Base-by-base conservation (phyloP, 2,329 filamentous ascomycete genomes). In the Eutypella sp. region DNA sequence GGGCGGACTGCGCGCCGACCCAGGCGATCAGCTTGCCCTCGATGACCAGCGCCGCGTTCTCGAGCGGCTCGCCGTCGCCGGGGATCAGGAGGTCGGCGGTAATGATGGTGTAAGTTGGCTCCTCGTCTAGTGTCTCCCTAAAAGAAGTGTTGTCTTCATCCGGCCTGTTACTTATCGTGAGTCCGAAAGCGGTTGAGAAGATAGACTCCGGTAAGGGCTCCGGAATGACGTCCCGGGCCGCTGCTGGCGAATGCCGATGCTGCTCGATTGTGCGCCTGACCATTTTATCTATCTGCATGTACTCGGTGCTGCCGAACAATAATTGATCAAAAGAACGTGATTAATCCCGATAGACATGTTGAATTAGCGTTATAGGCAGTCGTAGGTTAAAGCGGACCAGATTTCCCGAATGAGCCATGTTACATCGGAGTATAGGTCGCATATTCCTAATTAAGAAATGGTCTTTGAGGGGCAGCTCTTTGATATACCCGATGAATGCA, bases 1-100 rank as follows among this genome's bases (percentile, higher is more conserved):
- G 34, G 13, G 54, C 40, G 31, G 52, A 41, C 20, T 60, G 52
- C 2, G 58, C 29, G 40, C 68, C 67, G 34, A 69, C 57, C 67
- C 67, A 71, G 29, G 57, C 62, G 47, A 70, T 70, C 33, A 63
- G 51, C 39, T 63, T 62, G 49, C 60, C 56, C 42, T 66, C 57
- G 20, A 70, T 57, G 13, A 67, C 67, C 8, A 70, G 57, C 2
- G 63, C 62, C 19, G 58, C 64, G 11, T 69, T 44, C 4, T 51
- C 34, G 15, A 61, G 36, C 1, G 67, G 67, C 3, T 60, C 47
- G 31, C 66, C 66, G 45, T 64, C 61, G 39, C 68, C 67, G 13
- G 67, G 68, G 42, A 70, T 70, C 0, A 70, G 53, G 0, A 67
- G 47, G 2, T 50, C 47, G 9, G 67, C 52, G 29, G 55, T 60